phyloP scores from a whole-genome alignment of 2,329 filamentous ascomycete species.

The Madurella fahalii region DNA sequence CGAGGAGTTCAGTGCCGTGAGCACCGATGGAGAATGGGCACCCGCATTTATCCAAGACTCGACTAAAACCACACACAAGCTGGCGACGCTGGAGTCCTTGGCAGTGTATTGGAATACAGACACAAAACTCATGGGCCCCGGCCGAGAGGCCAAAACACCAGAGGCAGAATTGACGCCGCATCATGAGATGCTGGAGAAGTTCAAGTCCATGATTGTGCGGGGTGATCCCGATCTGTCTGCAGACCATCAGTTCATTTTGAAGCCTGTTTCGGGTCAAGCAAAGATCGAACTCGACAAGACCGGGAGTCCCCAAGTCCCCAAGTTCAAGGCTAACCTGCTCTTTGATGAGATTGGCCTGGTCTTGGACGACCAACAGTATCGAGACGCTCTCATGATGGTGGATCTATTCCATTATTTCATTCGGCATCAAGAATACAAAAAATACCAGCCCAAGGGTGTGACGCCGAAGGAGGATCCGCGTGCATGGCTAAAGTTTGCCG shows the following conservation, averaged over 20 bases:
- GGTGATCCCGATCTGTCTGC: slow-evolving; percentile 47
- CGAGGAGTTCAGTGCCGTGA: slow-evolving; percentile 94
- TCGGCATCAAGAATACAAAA: slow-evolving; percentile 95
- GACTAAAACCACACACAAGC: slow-evolving; percentile 79
- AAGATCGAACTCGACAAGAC: slow-evolving; percentile 95
- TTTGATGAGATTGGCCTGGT: slow-evolving; percentile 98
- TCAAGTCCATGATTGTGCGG: slow-evolving; percentile 75
- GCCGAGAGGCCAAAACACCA: slow-evolving; percentile 63
- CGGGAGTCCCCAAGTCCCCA: slow-evolving; percentile 70
- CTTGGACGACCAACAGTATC: slow-evolving; percentile 96
- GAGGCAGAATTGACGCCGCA: slow-evolving; percentile 63
- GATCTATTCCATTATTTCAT: slow-evolving; percentile 99
- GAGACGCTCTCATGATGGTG: slow-evolving; percentile 95
- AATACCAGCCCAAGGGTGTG: slow-evolving; percentile 76
- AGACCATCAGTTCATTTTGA: slow-evolving; percentile 88
- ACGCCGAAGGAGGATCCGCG: slow-evolving; percentile 83
- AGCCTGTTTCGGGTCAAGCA: slow-evolving; percentile 90
- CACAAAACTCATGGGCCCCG: slow-evolving; percentile 74
- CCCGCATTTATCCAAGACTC: slow-evolving; percentile 94
- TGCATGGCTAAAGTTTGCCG: slow-evolving; percentile 91
- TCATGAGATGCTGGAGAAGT: slow-evolving; percentile 69
- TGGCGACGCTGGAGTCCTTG: slow-evolving; percentile 83
- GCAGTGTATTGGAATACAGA: slow-evolving; percentile 99
- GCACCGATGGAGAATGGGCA: slow-evolving; percentile 90
- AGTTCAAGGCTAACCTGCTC: slow-evolving; percentile 83